These are phyloP conservation scores for Mortierella antarctica DNA, from an alignment of 192 early-diverging fungal genomes.

Conservation along the genomic window DNA sequence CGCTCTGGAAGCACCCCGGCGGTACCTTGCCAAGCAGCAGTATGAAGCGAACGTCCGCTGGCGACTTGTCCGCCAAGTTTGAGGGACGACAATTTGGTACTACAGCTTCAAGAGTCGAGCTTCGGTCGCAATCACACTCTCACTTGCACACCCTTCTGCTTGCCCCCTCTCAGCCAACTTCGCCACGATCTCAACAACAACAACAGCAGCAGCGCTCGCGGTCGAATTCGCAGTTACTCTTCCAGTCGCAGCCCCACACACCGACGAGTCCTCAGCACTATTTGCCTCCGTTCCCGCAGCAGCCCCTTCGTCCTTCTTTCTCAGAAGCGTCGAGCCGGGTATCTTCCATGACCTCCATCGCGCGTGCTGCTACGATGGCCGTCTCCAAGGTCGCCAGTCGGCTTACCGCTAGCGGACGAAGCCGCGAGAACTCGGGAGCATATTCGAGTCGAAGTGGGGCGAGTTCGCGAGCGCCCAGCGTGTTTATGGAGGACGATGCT, in stretches of 20 bases:
- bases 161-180: constrained; percentile 15
- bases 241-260: neutral
- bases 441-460: constrained; percentile 5
- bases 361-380: constrained; percentile 34
- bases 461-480: constrained; percentile 19
- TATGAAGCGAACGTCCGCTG: constrained; percentile 3
- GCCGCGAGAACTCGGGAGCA: constrained; percentile 10
- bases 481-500: constrained; percentile 18
- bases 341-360: constrained; percentile 49
- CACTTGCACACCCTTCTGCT: constrained; percentile 30
- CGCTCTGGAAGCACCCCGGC: neutral
- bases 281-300: neutral
- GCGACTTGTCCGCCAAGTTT: constrained; percentile 8
- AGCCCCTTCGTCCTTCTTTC: constrained; percentile 14
- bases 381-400: constrained; percentile 40
- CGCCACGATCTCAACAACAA: neutral
- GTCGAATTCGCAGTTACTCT: too few species aligned
- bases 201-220: neutral
- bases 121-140: constrained; percentile 28
- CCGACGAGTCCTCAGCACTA: constrained; percentile 3
- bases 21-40: neutral
- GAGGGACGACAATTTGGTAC: neutral
- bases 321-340: constrained; percentile 31
- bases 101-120: neutral
- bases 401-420: constrained; percentile 17